These are phyloP conservation scores for Juncus inflexus DNA, from an alignment of 176 grass and related monocot genomes.

Conservation along the genomic window DNA sequence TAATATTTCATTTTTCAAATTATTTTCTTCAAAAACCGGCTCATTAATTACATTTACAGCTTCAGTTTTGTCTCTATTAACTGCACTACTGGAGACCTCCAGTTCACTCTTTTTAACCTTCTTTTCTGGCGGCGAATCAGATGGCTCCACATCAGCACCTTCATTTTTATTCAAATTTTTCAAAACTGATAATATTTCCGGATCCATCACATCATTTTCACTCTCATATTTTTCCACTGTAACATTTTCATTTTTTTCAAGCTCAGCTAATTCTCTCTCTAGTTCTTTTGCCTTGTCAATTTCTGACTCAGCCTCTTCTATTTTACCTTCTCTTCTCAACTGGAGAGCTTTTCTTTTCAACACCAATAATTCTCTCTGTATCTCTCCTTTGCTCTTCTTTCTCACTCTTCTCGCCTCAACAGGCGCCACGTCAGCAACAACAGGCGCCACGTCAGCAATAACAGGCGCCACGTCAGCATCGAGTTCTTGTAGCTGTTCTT, in stretches of 20 bases:
- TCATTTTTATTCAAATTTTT: slow-evolving; percentile 73
- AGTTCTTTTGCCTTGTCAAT: slow-evolving; percentile 74
- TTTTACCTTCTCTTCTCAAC: slow-evolving; percentile 66
- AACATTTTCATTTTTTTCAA: slow-evolving; percentile 12
- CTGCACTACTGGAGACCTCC: slow-evolving; percentile 16
- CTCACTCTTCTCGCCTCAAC: slow-evolving; percentile 17
- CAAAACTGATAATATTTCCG: slow-evolving; percentile 61
- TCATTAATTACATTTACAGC: background rate
- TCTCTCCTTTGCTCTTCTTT: slow-evolving; percentile 59
- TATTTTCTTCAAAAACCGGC: slow-evolving; percentile 28
- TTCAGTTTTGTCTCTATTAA: background rate
- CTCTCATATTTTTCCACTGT: slow-evolving; percentile 15
- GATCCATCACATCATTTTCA: slow-evolving; percentile 79
- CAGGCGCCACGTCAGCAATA: background rate
- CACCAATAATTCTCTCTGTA: slow-evolving; percentile 80
- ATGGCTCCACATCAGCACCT: slow-evolving; percentile 25
- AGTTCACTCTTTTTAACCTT: slow-evolving; percentile 49
- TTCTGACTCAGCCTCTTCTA: slow-evolving; percentile 66
- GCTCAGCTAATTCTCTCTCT: slow-evolving; percentile 66
- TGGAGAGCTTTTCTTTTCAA: slow-evolving; percentile 83
- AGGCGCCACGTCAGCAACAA: slow-evolving; percentile 9
- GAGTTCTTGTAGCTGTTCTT: background rate
- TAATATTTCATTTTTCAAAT: slow-evolving; percentile 64
- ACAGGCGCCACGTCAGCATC: background rate
- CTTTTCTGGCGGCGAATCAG: background rate